Percentiles rank a stretch among this genome's conserved stretches.
phyloP scores from a whole-genome alignment of 495 filamentous ascomycete species.

The Penicillium robsamsonii region DNA sequence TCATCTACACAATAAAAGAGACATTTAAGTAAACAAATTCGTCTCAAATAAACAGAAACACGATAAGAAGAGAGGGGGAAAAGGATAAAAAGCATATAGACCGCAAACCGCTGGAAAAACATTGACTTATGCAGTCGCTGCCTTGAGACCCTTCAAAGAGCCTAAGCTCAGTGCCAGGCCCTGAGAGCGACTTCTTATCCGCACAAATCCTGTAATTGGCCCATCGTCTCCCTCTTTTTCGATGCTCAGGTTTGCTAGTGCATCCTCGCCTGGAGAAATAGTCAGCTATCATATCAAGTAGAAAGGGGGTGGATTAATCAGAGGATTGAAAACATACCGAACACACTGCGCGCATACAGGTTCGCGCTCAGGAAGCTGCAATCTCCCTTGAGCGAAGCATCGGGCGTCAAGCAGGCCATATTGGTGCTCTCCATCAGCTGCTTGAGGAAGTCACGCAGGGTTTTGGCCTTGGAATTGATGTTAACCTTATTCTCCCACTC shows the following conservation, averaged over 20 bases:
- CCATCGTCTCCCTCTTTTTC: slow-evolving; percentile 96
- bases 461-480: slow-evolving; percentile 96
- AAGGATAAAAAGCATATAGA: slow-evolving; percentile 30
- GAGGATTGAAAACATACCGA: slow-evolving; percentile 64
- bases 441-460: slow-evolving; percentile 85
- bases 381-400: slow-evolving; percentile 93
- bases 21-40: slow-evolving; percentile 36
- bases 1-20: slow-evolving; percentile 27
- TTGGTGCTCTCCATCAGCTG: slow-evolving; percentile 97
- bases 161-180: slow-evolving; percentile 92
- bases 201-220: slow-evolving; percentile 96
- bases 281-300: slow-evolving; percentile 25
- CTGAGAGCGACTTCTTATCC: slow-evolving; percentile 96
- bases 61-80: slow-evolving; percentile 20
- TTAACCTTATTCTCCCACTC: slow-evolving; percentile 99
- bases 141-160: slow-evolving; percentile 89
- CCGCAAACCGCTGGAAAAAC: slow-evolving; percentile 31
- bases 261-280: slow-evolving; percentile 80
- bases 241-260: slow-evolving; percentile 94
- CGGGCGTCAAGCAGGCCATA: slow-evolving; percentile 97
- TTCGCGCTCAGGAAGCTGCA: slow-evolving; percentile 98
- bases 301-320: slow-evolving; percentile 14
- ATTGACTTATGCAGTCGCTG: slow-evolving; percentile 45
- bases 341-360: slow-evolving; percentile 94
- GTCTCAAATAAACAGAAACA: slow-evolving; percentile 27